Percentiles rank a stretch among this genome's conserved stretches.
Conservation (phyloP, 352 stramenopile genomes). For the Pythium scleroteichum region DNA sequence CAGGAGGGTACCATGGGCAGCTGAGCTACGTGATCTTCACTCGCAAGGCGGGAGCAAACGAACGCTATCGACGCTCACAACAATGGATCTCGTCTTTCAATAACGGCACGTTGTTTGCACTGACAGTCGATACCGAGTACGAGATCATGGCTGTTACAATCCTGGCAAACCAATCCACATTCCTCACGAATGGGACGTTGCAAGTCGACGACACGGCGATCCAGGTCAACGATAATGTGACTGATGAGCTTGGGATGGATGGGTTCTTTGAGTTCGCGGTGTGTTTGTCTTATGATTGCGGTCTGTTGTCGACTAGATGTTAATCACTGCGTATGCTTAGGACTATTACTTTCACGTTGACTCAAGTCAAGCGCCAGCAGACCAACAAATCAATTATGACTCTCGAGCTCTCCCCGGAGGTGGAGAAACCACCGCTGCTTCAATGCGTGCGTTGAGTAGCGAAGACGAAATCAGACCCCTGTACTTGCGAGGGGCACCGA, state of each 20-base stretch:
- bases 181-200: slow-evolving; percentile 27
- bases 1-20: slow-evolving; percentile 17
- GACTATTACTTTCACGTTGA: slow-evolving; percentile 57
- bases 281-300: too few relatives aligned
- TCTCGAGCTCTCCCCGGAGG: neutral
- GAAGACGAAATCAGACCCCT: slow-evolving; percentile 5
- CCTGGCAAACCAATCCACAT: slow-evolving; percentile 9
- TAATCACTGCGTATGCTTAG: slow-evolving; percentile 13
- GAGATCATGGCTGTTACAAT: slow-evolving; percentile 48
- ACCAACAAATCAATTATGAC: slow-evolving; percentile 9
- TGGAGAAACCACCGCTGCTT: slow-evolving; percentile 1
- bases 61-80: slow-evolving; percentile 22
- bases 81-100: slow-evolving; percentile 15
- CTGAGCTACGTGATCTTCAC: slow-evolving; percentile 18
- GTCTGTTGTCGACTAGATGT: too few relatives aligned
- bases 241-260: neutral
- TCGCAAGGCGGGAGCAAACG: slow-evolving; percentile 15
- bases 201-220: slow-evolving; percentile 31
- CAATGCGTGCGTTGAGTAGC: slow-evolving; percentile 6
- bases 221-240: slow-evolving; percentile 15
- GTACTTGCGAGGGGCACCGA: slow-evolving; percentile 31
- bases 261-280: slow-evolving; percentile 56
- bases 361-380: neutral
- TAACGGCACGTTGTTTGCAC: slow-evolving; percentile 37
- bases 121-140: slow-evolving; percentile 48